A percentile compares a stretch with the other conserved stretches of the same genome.
These are phyloP conservation scores for Tulasnella sp. DNA, from an alignment of 768 basidiomycete genomes.

Conservation along the genomic window DNA sequence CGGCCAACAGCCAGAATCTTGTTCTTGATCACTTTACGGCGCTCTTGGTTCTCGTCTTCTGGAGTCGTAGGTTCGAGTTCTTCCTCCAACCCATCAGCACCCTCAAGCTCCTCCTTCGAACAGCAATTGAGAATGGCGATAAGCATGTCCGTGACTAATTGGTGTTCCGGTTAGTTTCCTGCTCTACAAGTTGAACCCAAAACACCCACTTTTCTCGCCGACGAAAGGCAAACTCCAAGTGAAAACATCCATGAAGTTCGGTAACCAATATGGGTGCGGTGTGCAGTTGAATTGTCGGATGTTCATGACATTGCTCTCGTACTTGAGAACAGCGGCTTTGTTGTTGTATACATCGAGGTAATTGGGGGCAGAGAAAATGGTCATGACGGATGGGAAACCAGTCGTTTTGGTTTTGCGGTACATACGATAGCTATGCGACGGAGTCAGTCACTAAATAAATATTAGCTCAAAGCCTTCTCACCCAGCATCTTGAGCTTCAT, in stretches of 20 bases:
- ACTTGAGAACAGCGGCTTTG: conserved; percentile 97
- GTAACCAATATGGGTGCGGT: conserved; percentile 95
- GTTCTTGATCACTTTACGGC: conserved; percentile 89
- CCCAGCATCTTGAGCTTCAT: conserved; percentile 99
- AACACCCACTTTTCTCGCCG: conserved; percentile 79
- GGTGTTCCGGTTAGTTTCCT: neutral
- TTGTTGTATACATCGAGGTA: conserved; percentile 99
- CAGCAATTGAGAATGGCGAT: conserved; percentile 94
- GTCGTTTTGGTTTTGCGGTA: conserved; percentile 97
- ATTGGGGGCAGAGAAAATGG: conserved; percentile 98
- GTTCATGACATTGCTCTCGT: conserved; percentile 98
- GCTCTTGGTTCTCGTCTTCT: conserved; percentile 38
- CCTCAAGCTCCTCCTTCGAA: conserved; percentile 92
- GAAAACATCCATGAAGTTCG: conserved; percentile 99
- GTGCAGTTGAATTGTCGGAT: conserved; percentile 95
- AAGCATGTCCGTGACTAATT: conserved; percentile 91
- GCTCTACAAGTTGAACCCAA: neutral
- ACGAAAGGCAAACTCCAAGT: conserved; percentile 99
- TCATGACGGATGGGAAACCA: conserved; percentile 99
- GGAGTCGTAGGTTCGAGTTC: conserved; percentile 15
- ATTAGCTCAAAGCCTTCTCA: conserved; percentile 26
- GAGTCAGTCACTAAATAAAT: neutral
- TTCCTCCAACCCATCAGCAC: conserved; percentile 33
- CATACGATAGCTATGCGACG: conserved; percentile 70
- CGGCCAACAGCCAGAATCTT: conserved; percentile 98